These are phyloP conservation scores for Clavispora phyllophila DNA, from an alignment of 805 yeast species.

Conservation along the genomic window DNA sequence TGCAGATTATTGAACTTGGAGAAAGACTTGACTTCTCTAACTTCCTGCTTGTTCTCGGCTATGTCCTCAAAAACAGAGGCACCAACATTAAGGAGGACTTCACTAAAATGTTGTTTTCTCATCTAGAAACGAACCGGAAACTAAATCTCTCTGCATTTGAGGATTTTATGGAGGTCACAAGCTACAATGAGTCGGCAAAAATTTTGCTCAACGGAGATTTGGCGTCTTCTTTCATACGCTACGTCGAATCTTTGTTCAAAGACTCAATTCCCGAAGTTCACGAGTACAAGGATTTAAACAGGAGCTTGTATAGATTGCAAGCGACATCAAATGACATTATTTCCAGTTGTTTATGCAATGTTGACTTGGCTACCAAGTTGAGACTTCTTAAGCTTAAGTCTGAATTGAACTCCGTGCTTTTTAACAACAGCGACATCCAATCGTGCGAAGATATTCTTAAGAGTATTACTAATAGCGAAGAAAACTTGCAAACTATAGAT, in stretches of 20 bases:
- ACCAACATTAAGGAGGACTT: conserved; percentile 14
- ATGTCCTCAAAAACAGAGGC: conserved; percentile 8
- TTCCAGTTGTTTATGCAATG: background rate
- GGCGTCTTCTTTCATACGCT: conserved; percentile 16
- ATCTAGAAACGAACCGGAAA: conserved; percentile 4
- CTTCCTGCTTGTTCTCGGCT: conserved; percentile 4
- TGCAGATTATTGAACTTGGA: conserved; percentile 26
- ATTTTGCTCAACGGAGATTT: conserved; percentile 19
- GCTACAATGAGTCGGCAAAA: background rate
- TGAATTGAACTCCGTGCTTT: conserved; percentile 18
- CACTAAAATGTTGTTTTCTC: conserved; percentile 11
- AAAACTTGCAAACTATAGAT: background rate
- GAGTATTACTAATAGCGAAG: conserved; percentile 3
- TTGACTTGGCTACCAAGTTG: conserved; percentile 7
- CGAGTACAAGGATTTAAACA: conserved; percentile 29
- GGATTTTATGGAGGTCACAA: conserved; percentile 4
- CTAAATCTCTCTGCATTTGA: conserved; percentile 15
- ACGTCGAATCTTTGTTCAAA: conserved; percentile 25
- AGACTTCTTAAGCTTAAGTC: conserved; percentile 18
- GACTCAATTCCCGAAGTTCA: conserved; percentile 28
- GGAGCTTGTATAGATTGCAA: conserved; percentile 17
- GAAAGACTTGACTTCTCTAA: conserved; percentile 10
- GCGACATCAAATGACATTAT: background rate
- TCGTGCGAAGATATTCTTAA: conserved; percentile 8
- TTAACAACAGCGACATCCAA: conserved; percentile 4